Evolutionary conservation across 1,284 basidiomycete genomes (phyloP), one percentile per base, ranked within the genome.

Genomic region (Malassezia dermatis): DNA sequence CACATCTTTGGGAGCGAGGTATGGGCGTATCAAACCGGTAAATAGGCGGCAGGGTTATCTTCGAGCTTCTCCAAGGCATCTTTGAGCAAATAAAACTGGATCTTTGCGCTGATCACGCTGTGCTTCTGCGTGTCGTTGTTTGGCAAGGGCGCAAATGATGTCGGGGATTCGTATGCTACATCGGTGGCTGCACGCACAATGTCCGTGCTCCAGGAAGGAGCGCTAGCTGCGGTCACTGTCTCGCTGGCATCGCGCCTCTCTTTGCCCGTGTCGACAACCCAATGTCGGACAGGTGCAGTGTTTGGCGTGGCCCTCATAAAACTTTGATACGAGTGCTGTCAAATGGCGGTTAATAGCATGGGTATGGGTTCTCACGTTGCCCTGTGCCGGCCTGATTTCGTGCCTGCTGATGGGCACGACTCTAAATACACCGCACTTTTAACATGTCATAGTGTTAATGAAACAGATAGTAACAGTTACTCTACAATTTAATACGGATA

Each of bases 401-500:
- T 62, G 64, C 0, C 57, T 56, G 12, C 30, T 62, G 32, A 44
- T 62, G 13, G 56, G 27, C 13, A 59, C 64, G 41, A 39, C 62
- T 19, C 46, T 60, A 37, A 62, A 64, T 28, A 62, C 64, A 6
- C 62, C 64, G 0, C 52, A 60, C n/a, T 61, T 42, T 24, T 43
- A 43, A 28, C 8, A 13, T 19, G 39, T 11, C n/a, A n/a, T n/a
- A n/a, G n/a, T n/a, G n/a, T n/a, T n/a, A n/a, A n/a, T n/a, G n/a
- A n/a, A n/a, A n/a, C n/a, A n/a, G 10, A 12, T 4, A n/a, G 15
- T 12, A 4, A 11, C 10, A 4, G 11, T 12, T 32, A 32, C 31
- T 12, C 3, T 32, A 34, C n/a, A 34, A 4, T 4, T 13, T 50
- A 73, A 50, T 65, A 63, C 13, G 72, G 69, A 54, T 73, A 75